These are phyloP conservation scores for Arxiozyma slooffiae DNA, from an alignment of 1,139 yeast genomes.

Conservation along the genomic window DNA sequence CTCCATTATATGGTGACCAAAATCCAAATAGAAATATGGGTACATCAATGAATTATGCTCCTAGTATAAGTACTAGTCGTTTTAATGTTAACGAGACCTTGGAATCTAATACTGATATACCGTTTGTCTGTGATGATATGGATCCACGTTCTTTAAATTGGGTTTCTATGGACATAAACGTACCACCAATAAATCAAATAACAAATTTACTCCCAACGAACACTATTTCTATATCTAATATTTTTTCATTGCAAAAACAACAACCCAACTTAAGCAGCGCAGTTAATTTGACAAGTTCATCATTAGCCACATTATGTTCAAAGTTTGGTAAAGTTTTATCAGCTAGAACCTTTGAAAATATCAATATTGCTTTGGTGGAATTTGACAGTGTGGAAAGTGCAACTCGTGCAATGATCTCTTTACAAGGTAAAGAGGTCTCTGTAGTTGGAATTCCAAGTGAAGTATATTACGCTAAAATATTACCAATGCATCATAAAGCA, in stretches of 20 bases:
- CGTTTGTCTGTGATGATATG: constrained; percentile 43
- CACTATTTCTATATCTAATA: constrained; percentile 63
- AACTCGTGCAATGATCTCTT: constrained; percentile 60
- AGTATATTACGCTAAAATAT: constrained; percentile 58
- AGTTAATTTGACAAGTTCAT: constrained; percentile 26
- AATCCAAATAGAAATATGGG: constrained; percentile 33
- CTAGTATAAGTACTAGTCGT: background rate
- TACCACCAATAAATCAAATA: constrained; percentile 45
- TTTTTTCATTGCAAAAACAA: constrained; percentile 46
- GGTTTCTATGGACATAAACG: constrained; percentile 55
- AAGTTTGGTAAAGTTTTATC: constrained; percentile 48
- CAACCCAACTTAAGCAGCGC: constrained; percentile 33
- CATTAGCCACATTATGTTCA: constrained; percentile 36
- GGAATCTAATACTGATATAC: constrained; percentile 26
- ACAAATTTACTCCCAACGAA: constrained; percentile 39
- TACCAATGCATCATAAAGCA: constrained; percentile 31
- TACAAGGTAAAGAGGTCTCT: constrained; percentile 68
- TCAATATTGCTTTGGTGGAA: constrained; percentile 60
- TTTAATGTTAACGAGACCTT: background rate
- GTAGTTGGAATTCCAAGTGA: constrained; percentile 60
- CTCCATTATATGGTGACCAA: constrained; percentile 17
- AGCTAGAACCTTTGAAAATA: constrained; percentile 48
- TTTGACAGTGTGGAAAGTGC: constrained; percentile 66
- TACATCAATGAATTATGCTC: constrained; percentile 30
- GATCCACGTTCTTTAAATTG: constrained; percentile 41